These are phyloP conservation scores for Saturnispora galanensis DNA, from an alignment of 805 yeast species.

Conservation along the genomic window DNA sequence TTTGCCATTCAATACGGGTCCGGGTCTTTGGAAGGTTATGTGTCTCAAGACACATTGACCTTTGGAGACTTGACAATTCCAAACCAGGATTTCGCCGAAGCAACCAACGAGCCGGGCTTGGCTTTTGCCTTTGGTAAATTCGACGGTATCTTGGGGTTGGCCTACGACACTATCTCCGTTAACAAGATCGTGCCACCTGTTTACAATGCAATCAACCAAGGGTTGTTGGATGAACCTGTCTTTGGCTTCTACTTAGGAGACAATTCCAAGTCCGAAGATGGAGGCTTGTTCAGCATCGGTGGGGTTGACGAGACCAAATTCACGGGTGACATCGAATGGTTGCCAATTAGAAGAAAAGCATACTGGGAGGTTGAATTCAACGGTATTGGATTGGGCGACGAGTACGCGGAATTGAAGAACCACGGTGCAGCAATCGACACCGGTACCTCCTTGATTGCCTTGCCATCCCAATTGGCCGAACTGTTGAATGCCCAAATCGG, in stretches of 20 bases:
- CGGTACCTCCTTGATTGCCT: slow-evolving; percentile 91
- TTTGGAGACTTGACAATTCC: slow-evolving; percentile 81
- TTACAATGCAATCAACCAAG: slow-evolving; percentile 76
- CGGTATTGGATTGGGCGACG: slow-evolving; percentile 85
- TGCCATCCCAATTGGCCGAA: slow-evolving; percentile 94
- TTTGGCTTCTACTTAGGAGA: slow-evolving; percentile 91
- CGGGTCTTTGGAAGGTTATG: slow-evolving; percentile 85
- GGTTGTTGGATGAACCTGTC: slow-evolving; percentile 71
- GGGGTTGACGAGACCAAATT: slow-evolving; percentile 74
- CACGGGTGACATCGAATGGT: slow-evolving; percentile 82
- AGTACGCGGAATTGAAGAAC: slow-evolving; percentile 68
- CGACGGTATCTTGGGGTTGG: slow-evolving; percentile 95
- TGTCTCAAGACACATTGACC: slow-evolving; percentile 74
- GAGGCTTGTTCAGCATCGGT: slow-evolving; percentile 93
- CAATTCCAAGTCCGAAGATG: slow-evolving; percentile 53
- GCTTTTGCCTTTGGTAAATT: slow-evolving; percentile 98
- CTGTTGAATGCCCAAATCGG: slow-evolving; percentile 92
- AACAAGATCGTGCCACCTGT: slow-evolving; percentile 87
- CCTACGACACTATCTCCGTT: slow-evolving; percentile 84
- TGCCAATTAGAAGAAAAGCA: slow-evolving; percentile 98
- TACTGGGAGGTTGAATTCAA: slow-evolving; percentile 98
- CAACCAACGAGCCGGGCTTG: slow-evolving; percentile 94
- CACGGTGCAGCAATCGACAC: slow-evolving; percentile 98
- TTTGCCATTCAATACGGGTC: slow-evolving; percentile 87
- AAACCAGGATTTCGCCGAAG: slow-evolving; percentile 92